Conservation (phyloP, 2,329 filamentous ascomycete species). For the Mollisiaceae sp. region DNA sequence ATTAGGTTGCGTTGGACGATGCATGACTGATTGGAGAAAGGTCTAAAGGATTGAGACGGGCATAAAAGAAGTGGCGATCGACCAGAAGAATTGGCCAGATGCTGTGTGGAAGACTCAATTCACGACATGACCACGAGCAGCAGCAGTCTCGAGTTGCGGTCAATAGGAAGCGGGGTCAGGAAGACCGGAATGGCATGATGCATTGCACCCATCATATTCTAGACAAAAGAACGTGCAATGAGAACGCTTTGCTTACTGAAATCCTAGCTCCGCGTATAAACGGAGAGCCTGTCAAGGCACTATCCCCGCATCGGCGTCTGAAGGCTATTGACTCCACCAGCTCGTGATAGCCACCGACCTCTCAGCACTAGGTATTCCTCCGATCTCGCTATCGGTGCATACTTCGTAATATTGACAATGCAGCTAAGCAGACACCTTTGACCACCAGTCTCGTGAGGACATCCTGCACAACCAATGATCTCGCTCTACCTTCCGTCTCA, state of each 20-base stretch:
- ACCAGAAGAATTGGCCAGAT: background rate
- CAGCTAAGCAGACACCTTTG: slow-evolving; percentile 7
- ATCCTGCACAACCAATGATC: background rate
- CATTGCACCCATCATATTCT: background rate
- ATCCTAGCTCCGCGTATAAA: slow-evolving; percentile 1
- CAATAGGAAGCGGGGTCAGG: background rate
- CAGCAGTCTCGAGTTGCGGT: background rate
- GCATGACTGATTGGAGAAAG: slow-evolving; percentile 95
- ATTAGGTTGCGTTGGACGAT: slow-evolving; percentile 86
- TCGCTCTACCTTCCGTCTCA: slow-evolving; percentile 7
- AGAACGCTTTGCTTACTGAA: background rate
- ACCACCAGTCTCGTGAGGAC: background rate
- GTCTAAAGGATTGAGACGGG: slow-evolving; percentile 59
- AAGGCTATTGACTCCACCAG: background rate
- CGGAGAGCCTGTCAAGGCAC: background rate
- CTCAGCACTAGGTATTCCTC: slow-evolving; percentile 15
- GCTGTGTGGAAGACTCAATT: background rate
- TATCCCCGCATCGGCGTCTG: background rate
- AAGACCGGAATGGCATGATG: slow-evolving; percentile 3
- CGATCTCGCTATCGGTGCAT: slow-evolving; percentile 22
- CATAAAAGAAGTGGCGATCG: background rate
- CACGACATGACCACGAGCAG: background rate
- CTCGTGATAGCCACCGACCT: slow-evolving; percentile 7
- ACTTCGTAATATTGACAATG: slow-evolving; percentile 14
- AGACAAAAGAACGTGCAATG: slow-evolving; percentile 6